A percentile compares a stretch with the other conserved stretches of the same genome.
Conservation (phyloP, 2,329 filamentous ascomycete species). For the Aspergillus sp. region DNA sequence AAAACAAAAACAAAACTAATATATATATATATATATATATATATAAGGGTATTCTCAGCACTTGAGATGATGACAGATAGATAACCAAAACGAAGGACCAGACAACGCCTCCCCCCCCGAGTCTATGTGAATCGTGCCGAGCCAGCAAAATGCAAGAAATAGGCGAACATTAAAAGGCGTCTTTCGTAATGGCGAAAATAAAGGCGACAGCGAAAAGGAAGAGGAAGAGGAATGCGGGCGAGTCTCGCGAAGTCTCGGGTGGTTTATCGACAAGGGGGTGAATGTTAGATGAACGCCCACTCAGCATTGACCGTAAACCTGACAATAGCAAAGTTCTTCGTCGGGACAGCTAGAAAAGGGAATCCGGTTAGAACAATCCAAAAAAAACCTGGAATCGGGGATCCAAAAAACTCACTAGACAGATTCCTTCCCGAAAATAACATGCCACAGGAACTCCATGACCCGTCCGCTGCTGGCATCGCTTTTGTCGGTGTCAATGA, state of each 20-base stretch:
- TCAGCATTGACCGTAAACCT: conserved; percentile 28
- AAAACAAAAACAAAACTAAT: no score
- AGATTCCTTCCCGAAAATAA: conserved; percentile 39
- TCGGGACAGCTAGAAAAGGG: conserved; percentile 25
- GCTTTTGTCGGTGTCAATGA: conserved; percentile 46
- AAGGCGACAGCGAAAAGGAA: background rate
- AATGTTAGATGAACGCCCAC: no score
- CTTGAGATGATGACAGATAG: background rate
- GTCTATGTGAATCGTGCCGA: no score
- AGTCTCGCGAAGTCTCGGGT: no score
- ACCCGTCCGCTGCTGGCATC: conserved; percentile 51
- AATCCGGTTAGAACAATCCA: no score
- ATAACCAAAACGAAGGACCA: background rate
- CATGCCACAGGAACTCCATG: conserved; percentile 59
- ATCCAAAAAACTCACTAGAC: conserved; percentile 27
- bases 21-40: no score
- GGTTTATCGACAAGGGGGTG: no score
- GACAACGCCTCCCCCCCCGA: background rate
- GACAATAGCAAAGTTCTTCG: conserved; percentile 26
- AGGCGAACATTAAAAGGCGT: background rate
- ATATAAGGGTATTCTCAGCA: no score
- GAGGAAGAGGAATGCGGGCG: background rate
- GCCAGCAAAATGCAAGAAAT: background rate
- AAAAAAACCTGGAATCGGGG: no score
- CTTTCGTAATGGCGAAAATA: background rate